Base-by-base conservation (phyloP, 345 rosid species). In the Eucalyptus tenuipes region DNA sequence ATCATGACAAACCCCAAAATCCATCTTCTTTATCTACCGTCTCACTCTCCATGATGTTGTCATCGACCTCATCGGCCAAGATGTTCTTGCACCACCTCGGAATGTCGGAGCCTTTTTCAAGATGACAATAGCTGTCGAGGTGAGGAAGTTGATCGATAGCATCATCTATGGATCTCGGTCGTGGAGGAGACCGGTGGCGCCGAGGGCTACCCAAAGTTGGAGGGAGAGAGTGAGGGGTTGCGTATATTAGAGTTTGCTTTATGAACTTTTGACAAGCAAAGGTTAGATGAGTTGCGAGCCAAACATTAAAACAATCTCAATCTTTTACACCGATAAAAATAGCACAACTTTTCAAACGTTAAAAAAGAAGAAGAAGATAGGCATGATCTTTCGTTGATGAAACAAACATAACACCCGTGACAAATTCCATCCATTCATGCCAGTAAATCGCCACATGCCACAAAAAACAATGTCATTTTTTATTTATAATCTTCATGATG, bases 111-210 rank as follows among this genome's bases (percentile, higher is more conserved):
- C 40, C 40, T n/a, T 66, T 66, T 31, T 31, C 7, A 16, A 66
- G 75, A 66, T n/a, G 40, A 66, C 75, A 66, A 66, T n/a, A n/a
- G 37, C 20, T 66, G 40, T n/a, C 75, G 18, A 66, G 75, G 75
- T 66, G 75, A 66, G 17, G 40, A 0, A 66, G 11, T 66, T n/a
- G 75, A n/a, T 29, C 10, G 10, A 8, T n/a, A 7, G 40, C 75
- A 31, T 66, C 75, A n/a, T 66, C 79, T 31, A 0, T 66, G 79
- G 37, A 66, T 11, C 79, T 31, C 22, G 5, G 79, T 0, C 17
- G 22, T 7, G 17, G 79, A 15, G 79, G 40, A 66, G 79, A 66
- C 20, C 6, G 79, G 40, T 8, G 75, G 40, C 79, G 12, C 6
- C 5, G 79, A 66, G 15, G 79, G 40, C 79, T 66, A n/a, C 79